Evolutionary conservation across 192 early-diverging fungal species (phyloP).

Genomic region (Cetraspora pellucida): DNA sequence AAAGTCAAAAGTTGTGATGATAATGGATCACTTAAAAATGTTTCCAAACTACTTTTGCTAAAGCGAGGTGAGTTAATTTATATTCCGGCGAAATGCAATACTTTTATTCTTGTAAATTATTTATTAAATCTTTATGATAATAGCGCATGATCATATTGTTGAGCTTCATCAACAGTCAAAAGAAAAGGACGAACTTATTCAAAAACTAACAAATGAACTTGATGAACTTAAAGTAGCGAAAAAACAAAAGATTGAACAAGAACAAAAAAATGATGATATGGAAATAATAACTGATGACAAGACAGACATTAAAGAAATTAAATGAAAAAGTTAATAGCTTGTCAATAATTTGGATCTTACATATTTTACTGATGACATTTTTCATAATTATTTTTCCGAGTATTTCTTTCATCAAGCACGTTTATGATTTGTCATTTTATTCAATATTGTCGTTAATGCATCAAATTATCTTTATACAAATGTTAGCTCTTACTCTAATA

Average conservation of each 20-base stretch:
- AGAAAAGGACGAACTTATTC: conserved; percentile 25
- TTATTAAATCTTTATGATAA: too few relatives aligned
- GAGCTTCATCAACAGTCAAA: conserved; percentile 19
- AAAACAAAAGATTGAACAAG: background rate
- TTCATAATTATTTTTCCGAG: too few relatives aligned
- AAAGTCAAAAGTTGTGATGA: background rate
- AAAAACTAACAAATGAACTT: conserved; percentile 18
- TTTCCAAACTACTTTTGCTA: conserved; percentile 25
- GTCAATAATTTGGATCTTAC: too few relatives aligned
- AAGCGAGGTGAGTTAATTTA: conserved; percentile 26
- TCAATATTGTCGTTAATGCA: too few relatives aligned
- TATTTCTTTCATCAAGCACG: too few relatives aligned
- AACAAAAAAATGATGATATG: background rate
- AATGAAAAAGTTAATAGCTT: too few relatives aligned
- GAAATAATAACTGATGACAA: too few relatives aligned
- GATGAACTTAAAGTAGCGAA: conserved; percentile 13
- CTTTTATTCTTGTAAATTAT: background rate
- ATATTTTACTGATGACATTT: too few relatives aligned
- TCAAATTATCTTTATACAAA: too few relatives aligned
- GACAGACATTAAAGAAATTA: too few relatives aligned
- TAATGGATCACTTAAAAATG: conserved; percentile 8
- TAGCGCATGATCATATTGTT: conserved; percentile 34
- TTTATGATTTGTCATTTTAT: too few relatives aligned
- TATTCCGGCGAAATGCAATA: background rate
- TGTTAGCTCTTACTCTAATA: too few relatives aligned